A percentile compares a stretch with the other conserved stretches of the same genome.
Conservation (phyloP, 1,284 basidiomycete genomes). For the Trichosporon sp. region DNA sequence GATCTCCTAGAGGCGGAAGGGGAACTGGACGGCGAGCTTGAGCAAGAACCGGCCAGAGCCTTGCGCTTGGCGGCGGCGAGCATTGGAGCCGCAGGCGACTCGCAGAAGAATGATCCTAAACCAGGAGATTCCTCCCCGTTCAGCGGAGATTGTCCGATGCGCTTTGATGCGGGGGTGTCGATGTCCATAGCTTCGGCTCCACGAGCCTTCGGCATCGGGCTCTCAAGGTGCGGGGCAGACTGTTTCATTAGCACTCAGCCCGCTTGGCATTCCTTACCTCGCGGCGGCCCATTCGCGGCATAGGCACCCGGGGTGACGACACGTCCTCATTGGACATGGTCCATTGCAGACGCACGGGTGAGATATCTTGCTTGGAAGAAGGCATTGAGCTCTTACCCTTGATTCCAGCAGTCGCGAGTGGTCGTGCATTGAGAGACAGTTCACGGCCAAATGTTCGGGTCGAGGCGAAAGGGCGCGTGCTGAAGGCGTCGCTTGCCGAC, state of each 20-base stretch:
- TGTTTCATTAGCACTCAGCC: constrained; percentile 9
- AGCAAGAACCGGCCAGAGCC: constrained; percentile 41
- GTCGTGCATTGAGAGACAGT: constrained; percentile 38
- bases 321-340: constrained; percentile 46
- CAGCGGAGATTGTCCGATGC: constrained; percentile 32
- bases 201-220: constrained; percentile 18
- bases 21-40: constrained; percentile 50
- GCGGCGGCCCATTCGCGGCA: constrained; percentile 39
- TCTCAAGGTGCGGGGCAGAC: constrained; percentile 30
- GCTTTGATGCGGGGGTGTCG: constrained; percentile 42
- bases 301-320: constrained; percentile 35
- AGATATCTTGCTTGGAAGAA: constrained; percentile 5
- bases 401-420: constrained; percentile 21
- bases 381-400: constrained; percentile 18
- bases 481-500: constrained; percentile 9
- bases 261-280: constrained; percentile 36
- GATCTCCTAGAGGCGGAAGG: constrained; percentile 48
- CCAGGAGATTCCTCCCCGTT: constrained; percentile 44
- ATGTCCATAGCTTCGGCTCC: constrained; percentile 43
- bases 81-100: constrained; percentile 46
- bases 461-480: constrained; percentile 12
- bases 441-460: constrained; percentile 47
- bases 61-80: constrained; percentile 40
- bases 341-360: constrained; percentile 46
- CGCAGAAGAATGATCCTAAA: constrained; percentile 54